Percentiles rank a stretch among this genome's conserved stretches.
These are phyloP conservation scores for Tuber microsphaerosporum DNA, from an alignment of 495 filamentous ascomycete species.

Conservation along the genomic window DNA sequence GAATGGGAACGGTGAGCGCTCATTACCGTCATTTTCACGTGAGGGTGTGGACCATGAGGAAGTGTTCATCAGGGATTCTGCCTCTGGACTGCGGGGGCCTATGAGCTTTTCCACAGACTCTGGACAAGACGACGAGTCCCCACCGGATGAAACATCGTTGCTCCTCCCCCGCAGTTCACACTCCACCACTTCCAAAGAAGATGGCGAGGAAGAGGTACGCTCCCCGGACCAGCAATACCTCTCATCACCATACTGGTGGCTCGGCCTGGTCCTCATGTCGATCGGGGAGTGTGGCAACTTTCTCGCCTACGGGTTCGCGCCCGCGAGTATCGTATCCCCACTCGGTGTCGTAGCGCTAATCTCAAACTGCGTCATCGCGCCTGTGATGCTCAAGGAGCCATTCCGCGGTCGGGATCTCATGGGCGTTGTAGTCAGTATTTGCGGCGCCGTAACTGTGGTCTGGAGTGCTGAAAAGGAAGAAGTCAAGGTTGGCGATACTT, in stretches of 20 bases:
- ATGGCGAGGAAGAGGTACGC: conserved; percentile 37
- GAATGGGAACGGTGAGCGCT: not conserved
- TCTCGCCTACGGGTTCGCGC: conserved; percentile 95
- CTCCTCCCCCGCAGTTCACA: conserved; percentile 9
- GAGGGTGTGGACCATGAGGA: not conserved
- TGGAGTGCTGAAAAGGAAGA: conserved; percentile 85
- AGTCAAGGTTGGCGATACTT: conserved; percentile 51
- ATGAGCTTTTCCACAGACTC: not conserved
- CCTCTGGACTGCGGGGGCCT: not conserved
- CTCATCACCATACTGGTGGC: conserved; percentile 91
- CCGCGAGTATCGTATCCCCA: conserved; percentile 94
- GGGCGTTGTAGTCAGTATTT: conserved; percentile 77
- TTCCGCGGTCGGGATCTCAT: conserved; percentile 80
- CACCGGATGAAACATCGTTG: conserved; percentile 14
- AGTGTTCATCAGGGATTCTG: not conserved
- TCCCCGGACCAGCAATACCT: conserved; percentile 58
- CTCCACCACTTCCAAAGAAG: not conserved
- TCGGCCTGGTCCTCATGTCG: conserved; percentile 80
- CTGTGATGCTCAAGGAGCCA: conserved; percentile 79
- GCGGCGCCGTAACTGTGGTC: conserved; percentile 85
- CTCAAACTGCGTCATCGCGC: conserved; percentile 93
- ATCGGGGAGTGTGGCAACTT: conserved; percentile 95
- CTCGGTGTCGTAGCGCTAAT: conserved; percentile 90
- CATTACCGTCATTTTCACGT: not conserved
- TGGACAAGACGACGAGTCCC: not conserved